These are phyloP conservation scores for Lodderomyces margitis DNA, from an alignment of 1,139 yeast genomes.

Conservation along the genomic window DNA sequence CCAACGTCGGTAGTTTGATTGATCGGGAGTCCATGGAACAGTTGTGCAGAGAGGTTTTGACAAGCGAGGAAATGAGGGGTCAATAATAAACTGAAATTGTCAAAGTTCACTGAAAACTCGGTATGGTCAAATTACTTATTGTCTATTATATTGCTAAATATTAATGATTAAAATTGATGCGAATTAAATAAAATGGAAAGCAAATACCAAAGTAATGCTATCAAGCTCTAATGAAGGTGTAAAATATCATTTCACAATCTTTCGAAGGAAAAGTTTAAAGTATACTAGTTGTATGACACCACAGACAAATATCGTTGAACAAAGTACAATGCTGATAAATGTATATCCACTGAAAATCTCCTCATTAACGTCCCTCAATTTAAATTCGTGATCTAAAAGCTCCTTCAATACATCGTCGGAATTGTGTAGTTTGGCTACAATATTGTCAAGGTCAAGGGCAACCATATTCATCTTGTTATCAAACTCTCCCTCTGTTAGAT, in stretches of 20 bases:
- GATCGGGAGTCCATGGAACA: constrained; percentile 73
- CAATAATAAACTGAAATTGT: background rate
- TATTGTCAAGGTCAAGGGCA: constrained; percentile 31
- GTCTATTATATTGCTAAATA: constrained; percentile 2
- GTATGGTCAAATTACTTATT: background rate
- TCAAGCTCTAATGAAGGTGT: too few species aligned
- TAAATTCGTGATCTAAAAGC: constrained; percentile 34
- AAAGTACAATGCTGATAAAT: constrained; percentile 24
- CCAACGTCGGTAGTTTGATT: constrained; percentile 69
- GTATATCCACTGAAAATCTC: constrained; percentile 37
- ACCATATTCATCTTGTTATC: constrained; percentile 29
- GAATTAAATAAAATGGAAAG: background rate
- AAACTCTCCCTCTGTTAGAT: constrained; percentile 17
- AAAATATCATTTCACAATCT: constrained; percentile 16
- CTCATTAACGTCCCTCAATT: constrained; percentile 42
- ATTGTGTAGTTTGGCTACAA: constrained; percentile 28
- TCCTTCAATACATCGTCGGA: constrained; percentile 27
- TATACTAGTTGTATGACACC: constrained; percentile 33
- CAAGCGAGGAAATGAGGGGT: constrained; percentile 75
- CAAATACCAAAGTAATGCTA: constrained; percentile 68
- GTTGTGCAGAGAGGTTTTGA: constrained; percentile 73
- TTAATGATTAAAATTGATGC: background rate
- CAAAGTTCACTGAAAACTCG: background rate
- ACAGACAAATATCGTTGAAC: constrained; percentile 26
- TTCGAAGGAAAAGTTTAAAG: constrained; percentile 29